phyloP scores from a whole-genome alignment of 805 yeast genomes.

The Candida nitratophila region DNA sequence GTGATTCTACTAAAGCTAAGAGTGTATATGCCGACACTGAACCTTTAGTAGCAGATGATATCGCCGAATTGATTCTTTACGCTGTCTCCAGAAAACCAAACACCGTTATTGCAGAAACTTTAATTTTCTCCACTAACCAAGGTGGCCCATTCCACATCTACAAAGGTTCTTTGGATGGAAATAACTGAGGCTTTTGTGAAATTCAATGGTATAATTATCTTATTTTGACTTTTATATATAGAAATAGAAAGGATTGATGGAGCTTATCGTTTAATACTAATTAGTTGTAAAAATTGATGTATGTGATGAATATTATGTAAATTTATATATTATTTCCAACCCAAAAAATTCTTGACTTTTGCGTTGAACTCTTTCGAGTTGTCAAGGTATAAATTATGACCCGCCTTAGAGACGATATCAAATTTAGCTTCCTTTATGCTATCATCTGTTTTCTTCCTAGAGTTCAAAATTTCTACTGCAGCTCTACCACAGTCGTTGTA shows the following conservation, averaged over 20 bases:
- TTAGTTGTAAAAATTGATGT: too few species aligned
- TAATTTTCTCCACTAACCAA: constrained; percentile 82
- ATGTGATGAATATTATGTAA: not conserved
- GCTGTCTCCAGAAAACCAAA: constrained; percentile 61
- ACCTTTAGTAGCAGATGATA: constrained; percentile 66
- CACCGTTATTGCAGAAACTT: constrained; percentile 71
- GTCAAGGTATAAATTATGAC: constrained; percentile 74
- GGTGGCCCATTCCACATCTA: constrained; percentile 67
- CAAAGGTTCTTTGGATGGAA: constrained; percentile 18
- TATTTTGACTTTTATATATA: too few species aligned
- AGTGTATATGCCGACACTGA: constrained; percentile 60
- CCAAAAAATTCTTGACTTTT: constrained; percentile 30
- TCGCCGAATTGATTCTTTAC: constrained; percentile 69
- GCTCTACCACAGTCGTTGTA: constrained; percentile 51
- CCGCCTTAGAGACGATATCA: constrained; percentile 45
- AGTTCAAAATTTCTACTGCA: constrained; percentile 24
- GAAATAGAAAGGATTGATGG: too few species aligned
- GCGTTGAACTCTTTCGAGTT: constrained; percentile 49
- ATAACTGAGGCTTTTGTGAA: too few species aligned
- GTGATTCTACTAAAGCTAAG: constrained; percentile 54
- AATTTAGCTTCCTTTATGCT: constrained; percentile 21
- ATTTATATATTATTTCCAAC: constrained; percentile 7
- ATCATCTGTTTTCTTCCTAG: constrained; percentile 2
- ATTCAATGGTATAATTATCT: too few species aligned
- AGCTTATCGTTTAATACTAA: too few species aligned